Evolutionary conservation across 345 rosid genomes (phyloP).

Genomic region (Murraya koenigii): DNA sequence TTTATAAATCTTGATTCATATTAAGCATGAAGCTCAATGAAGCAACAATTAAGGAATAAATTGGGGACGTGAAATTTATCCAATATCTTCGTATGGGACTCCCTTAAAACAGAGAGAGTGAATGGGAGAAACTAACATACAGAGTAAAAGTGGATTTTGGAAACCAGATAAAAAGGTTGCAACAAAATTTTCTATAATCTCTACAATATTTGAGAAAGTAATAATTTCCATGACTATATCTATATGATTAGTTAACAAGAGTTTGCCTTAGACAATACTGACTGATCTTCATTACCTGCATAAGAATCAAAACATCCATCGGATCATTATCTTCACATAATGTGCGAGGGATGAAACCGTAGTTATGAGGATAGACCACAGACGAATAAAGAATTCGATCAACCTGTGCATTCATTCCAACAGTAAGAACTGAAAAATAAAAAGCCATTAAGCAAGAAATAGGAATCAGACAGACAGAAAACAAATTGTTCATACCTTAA

Average conservation of each 20-base stretch:
- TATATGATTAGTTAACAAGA: background rate
- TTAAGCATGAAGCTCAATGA: slow-evolving; percentile 5
- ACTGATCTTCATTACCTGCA: slow-evolving; percentile 59
- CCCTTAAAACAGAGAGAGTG: background rate
- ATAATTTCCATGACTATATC: background rate
- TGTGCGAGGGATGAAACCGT: slow-evolving; percentile 93
- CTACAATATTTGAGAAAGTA: background rate
- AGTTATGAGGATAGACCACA: slow-evolving; percentile 98
- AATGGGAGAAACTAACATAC: background rate
- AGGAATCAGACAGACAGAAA: background rate
- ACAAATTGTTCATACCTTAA: slow-evolving; percentile 51
- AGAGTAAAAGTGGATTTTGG: background rate
- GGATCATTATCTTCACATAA: slow-evolving; percentile 98
- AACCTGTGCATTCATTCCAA: slow-evolving; percentile 44
- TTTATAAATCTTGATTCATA: background rate
- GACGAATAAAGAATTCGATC: slow-evolving; percentile 88
- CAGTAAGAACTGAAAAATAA: slow-evolving; percentile 17
- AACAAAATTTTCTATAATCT: background rate
- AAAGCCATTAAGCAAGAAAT: background rate
- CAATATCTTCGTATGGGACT: background rate
- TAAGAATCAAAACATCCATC: slow-evolving; percentile 81
- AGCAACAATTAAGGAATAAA: background rate
- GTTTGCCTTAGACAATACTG: background rate
- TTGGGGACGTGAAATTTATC: background rate
- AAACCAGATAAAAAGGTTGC: background rate